phyloP scores from a whole-genome alignment of 1,284 basidiomycete species.

The Ceratobasidium sp. region DNA sequence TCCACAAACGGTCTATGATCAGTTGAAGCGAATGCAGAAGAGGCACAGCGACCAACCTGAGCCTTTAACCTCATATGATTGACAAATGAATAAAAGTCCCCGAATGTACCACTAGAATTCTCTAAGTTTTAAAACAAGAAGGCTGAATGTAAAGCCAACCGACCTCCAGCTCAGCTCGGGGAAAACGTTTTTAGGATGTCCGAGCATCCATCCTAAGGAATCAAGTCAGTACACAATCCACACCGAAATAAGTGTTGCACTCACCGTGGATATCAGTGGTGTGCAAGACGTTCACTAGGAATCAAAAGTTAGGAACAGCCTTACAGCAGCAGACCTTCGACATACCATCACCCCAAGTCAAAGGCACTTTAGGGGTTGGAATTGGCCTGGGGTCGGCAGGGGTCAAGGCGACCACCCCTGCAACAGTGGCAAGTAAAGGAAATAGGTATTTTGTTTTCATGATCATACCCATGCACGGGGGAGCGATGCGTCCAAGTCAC shows the following conservation, averaged over 20 bases:
- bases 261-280: constrained; percentile 25
- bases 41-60: neutral
- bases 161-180: constrained; percentile 13
- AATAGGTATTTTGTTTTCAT: no score
- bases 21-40: neutral
- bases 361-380: neutral
- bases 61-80: constrained; percentile 1
- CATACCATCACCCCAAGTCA: neutral
- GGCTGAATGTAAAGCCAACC: neutral
- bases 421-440: no score
- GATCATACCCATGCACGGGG: no score
- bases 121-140: neutral
- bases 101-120: constrained; percentile 7
- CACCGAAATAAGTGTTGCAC: neutral
- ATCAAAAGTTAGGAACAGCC: neutral
- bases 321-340: neutral
- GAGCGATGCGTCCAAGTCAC: no score
- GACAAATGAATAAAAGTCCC: constrained; percentile 20
- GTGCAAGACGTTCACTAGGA: constrained; percentile 9
- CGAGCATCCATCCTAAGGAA: constrained; percentile 5
- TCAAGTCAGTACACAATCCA: neutral
- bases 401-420: no score
- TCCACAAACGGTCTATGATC: neutral
- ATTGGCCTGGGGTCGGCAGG: no score
- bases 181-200: neutral